phyloP scores from a whole-genome alignment of 139 green algal species.

The Astrephomene gubernaculifera region DNA sequence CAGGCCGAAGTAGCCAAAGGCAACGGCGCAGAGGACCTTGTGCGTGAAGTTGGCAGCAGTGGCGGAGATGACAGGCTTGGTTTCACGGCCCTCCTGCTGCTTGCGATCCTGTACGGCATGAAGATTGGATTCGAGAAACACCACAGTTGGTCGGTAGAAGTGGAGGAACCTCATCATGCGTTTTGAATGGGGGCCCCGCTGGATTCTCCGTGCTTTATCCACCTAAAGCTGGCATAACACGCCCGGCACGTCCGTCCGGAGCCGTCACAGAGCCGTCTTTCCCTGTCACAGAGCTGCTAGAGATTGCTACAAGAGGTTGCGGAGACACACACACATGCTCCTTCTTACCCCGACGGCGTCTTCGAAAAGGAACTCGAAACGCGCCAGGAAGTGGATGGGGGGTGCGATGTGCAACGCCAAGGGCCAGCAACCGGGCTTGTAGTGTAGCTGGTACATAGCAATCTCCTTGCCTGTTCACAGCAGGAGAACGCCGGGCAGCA shows the following conservation, averaged over 20 bases:
- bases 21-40: not conserved
- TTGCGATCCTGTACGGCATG: not conserved
- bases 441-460: conserved; percentile 15
- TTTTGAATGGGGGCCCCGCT: not conserved
- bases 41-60: conserved; percentile 20
- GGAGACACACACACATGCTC: not conserved
- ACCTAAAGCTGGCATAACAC: not conserved
- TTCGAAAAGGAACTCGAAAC: conserved; percentile 45
- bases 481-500: not conserved
- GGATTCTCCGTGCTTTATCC: not conserved
- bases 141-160: not conserved
- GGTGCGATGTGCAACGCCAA: conserved; percentile 2
- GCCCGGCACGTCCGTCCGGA: not conserved
- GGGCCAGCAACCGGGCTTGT: conserved; percentile 23
- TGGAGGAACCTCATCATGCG: not conserved
- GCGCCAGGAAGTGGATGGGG: conserved; percentile 23
- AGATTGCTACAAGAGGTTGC: not conserved
- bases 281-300: not conserved
- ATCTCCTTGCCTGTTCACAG: conserved; percentile 17
- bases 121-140: not conserved
- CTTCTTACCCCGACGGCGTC: conserved; percentile 18
- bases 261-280: not conserved
- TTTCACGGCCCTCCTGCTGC: not conserved
- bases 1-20: conserved; percentile 6
- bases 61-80: not conserved